A percentile compares a stretch with the other conserved stretches of the same genome.
Evolutionary conservation across 208 protist species (phyloP).

Genomic region (Leishmania turanica): DNA sequence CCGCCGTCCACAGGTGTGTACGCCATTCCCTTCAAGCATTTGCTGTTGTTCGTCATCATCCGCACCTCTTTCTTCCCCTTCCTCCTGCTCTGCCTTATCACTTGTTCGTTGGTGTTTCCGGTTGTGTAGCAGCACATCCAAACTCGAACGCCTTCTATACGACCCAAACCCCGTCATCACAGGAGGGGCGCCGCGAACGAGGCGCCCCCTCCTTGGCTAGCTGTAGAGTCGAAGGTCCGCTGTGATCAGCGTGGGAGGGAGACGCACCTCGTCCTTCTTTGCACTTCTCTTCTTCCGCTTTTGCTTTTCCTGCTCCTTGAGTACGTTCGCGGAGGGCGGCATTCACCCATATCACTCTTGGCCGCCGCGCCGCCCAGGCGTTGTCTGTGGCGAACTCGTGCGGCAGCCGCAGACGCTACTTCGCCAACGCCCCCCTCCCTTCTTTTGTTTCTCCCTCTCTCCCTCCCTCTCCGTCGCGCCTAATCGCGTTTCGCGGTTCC

Average conservation of each 20-base stretch:
- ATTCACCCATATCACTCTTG: not conserved
- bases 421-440: not conserved
- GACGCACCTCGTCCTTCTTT: slow-evolving; percentile 1
- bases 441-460: not conserved
- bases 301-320: not conserved
- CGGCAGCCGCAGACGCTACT: not conserved
- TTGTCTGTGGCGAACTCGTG: not conserved
- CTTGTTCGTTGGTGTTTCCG: not conserved
- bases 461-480: not conserved
- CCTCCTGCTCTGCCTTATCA: not conserved
- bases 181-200: not conserved
- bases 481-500: not conserved
- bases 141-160: not conserved
- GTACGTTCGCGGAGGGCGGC: not conserved
- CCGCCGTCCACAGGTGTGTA: not conserved
- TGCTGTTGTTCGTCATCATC: slow-evolving; percentile 1
- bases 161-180: not conserved
- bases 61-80: not conserved
- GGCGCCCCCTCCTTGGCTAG: not conserved
- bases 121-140: not conserved
- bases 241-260: not conserved
- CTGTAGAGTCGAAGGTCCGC: not conserved
- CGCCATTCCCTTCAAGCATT: not conserved
- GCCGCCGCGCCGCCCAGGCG: not conserved
- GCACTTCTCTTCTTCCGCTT: slow-evolving; percentile 2